Evolutionary conservation across 257 asterid species (phyloP), one percentile per base, ranked within the genome.

Genomic region (Penstemon eatonii): DNA sequence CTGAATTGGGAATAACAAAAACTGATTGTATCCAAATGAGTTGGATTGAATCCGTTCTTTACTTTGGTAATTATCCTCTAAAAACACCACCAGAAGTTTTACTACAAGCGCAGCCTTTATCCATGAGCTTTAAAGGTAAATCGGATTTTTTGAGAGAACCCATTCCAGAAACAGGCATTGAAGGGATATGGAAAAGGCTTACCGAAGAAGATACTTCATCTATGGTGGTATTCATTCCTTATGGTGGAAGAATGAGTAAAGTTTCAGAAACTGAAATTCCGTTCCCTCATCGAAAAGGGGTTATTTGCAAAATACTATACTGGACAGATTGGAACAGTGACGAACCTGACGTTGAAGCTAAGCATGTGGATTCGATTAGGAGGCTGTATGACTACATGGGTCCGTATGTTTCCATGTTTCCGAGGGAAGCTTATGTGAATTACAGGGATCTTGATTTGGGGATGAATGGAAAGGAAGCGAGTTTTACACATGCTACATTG

Each of bases 381-480:
- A 73, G 67, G 72, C 67, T 83, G 6, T 83, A 88, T 53, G 79
- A 66, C 36, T 86, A 89, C 77, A 86, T 86, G 96, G 85, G 84
- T 18, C 60, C 84, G 19, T 84, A 84, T 61, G 93, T 80, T 41
- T 84, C 96, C 4, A 84, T 58, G 87, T 66, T 78, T 12, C 92
- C 92, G 0, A 80, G 96, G 63, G 78, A 81, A 64, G 92, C 96
- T 0, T 86, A 88, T 38, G 90, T 86, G 70, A 86, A 86, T 59
- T 88, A 86, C 53, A 77, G 91, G 71, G 96, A 88, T 78, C 89
- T 89, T 9, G 91, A 89, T 73, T 45, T 88, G 45, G 96, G 96
- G 6, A 65, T 72, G 33, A 25, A 25, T 25, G 57, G 86, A 84
- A 71, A 76, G 40, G 33, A 36, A 80, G 72, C 15, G 79, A 66